Percentiles rank a stretch among this genome's conserved stretches.
phyloP scores from a whole-genome alignment of 2,329 filamentous ascomycete species.

The Bipolaris victoriae region DNA sequence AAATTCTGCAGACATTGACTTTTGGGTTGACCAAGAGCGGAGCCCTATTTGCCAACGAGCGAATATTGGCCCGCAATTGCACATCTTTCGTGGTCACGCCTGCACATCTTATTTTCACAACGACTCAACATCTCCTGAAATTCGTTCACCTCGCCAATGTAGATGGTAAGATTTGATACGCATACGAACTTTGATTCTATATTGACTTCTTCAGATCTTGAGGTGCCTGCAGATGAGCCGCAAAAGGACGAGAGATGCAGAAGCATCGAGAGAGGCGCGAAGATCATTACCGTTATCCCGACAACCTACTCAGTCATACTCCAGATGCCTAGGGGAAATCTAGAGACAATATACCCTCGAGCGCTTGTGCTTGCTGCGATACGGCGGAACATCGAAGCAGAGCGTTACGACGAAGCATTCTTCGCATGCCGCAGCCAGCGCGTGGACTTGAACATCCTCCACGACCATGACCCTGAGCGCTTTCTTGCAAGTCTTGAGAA shows the following conservation, averaged over 20 bases:
- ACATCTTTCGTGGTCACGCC: conserved; percentile 87
- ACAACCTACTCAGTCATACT: conserved; percentile 83
- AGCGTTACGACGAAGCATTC: conserved; percentile 85
- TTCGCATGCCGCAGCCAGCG: conserved; percentile 87
- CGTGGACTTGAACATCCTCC: conserved; percentile 97
- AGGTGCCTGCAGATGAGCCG: conserved; percentile 84
- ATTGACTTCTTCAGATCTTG: conserved; percentile 65
- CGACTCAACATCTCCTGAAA: conserved; percentile 89
- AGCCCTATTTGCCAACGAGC: conserved; percentile 77
- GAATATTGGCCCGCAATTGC: conserved; percentile 79
- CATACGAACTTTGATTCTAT: background rate
- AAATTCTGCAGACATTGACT: conserved; percentile 51
- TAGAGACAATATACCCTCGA: conserved; percentile 92
- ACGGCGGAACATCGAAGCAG: conserved; percentile 76
- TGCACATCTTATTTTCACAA: conserved; percentile 88
- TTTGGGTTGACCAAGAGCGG: conserved; percentile 78
- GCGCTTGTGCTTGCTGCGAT: conserved; percentile 93
- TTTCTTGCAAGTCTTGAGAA: conserved; percentile 77
- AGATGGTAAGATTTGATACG: conserved; percentile 60
- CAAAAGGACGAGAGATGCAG: conserved; percentile 91
- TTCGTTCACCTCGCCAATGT: conserved; percentile 79
- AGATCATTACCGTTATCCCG: conserved; percentile 86
- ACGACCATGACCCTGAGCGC: conserved; percentile 87
- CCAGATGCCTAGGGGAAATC: conserved; percentile 94
- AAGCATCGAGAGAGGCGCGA: conserved; percentile 87